Conservation (phyloP, 2,329 filamentous ascomycete species). For the Ceratocystis albifundus region DNA sequence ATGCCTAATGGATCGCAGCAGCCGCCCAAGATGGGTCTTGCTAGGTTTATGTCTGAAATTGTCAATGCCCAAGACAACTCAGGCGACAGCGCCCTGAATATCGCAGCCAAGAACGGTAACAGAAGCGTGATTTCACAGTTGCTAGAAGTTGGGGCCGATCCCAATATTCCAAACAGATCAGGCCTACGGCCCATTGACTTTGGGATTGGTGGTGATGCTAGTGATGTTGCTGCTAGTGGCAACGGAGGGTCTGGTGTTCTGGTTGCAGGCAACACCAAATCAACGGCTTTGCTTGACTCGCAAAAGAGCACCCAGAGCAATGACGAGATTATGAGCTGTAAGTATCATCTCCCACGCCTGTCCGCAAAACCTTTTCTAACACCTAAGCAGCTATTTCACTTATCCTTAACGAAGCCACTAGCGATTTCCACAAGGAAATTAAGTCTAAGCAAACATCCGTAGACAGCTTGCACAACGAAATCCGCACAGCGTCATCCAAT, state of each 20-base stretch:
- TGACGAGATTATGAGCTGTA: slow-evolving; percentile 68
- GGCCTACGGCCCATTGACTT: slow-evolving; percentile 88
- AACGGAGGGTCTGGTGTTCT: slow-evolving; percentile 27
- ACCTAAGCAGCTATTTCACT: slow-evolving; percentile 59
- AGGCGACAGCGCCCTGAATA: slow-evolving; percentile 88
- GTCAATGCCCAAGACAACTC: slow-evolving; percentile 91
- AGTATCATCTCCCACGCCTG: slow-evolving; percentile 32
- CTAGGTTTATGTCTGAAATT: slow-evolving; percentile 91
- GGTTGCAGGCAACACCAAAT: slow-evolving; percentile 24
- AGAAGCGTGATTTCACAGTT: slow-evolving; percentile 93
- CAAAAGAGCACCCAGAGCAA: slow-evolving; percentile 57
- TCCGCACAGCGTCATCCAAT: slow-evolving; percentile 68
- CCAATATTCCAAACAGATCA: slow-evolving; percentile 81
- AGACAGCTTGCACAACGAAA: slow-evolving; percentile 66
- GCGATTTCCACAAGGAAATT: slow-evolving; percentile 68
- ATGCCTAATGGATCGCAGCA: slow-evolving; percentile 32
- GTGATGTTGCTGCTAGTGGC: slow-evolving; percentile 36
- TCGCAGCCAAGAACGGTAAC: slow-evolving; percentile 86
- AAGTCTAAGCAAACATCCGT: slow-evolving; percentile 73
- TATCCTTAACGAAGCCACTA: slow-evolving; percentile 65
- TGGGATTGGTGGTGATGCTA: slow-evolving; percentile 63
- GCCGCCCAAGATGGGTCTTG: slow-evolving; percentile 64
- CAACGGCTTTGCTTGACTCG: slow-evolving; percentile 34
- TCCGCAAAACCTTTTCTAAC: slow-evolving; percentile 27
- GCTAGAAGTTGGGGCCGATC: slow-evolving; percentile 86